Base-by-base conservation (phyloP, 768 basidiomycete species). In the Mycena crocata region DNA sequence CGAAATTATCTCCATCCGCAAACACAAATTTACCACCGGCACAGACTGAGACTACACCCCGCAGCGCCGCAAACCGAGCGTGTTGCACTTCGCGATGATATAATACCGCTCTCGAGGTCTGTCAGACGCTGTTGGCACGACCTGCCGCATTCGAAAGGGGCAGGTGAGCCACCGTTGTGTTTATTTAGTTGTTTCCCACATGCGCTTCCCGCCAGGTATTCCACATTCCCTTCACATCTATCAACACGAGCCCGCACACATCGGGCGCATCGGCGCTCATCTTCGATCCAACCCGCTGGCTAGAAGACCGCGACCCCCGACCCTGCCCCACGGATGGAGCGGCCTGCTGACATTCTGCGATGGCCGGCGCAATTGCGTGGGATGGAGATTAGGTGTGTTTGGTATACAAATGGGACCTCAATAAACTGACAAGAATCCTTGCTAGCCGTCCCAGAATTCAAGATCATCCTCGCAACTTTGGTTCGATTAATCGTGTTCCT, bases 241-340 rank as follows among this genome's bases (percentile, higher is more conserved):
- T 81, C 71, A 75, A 81, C 64, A 74, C 76, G 17, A 75, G 75
- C 65, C 68, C 74, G 13, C 46, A 67, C 14, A 76, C 78, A 1
- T 84, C 82, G 81, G 82, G 82, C 19, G 65, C 74, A 0, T 75
- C 78, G 60, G 78, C 77, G 3, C 64, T 69, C n/a, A 55, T 48
- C 13, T 84, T 82, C 75, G 65, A 73, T 23, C 83, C 83, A n/a
- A 75, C 76, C 42, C 79, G 82, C 13, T 84, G 81, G 82, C 60
- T 82, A 35, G 64, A 71, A 34, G 73, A 75, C 9, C 72, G 64
- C 19, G 73, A 74, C 37, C 62, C 79, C 34, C 49, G 31, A 68
- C 74, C 32, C 74, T 79, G 24, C 77, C 79, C 57, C 57, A 59
- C 48, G 83, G 83, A 21, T 82, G 79, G 77, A 76, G 75, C 52